Base-by-base conservation (phyloP, 306 rosid species). In the Glycine tomentella region DNA sequence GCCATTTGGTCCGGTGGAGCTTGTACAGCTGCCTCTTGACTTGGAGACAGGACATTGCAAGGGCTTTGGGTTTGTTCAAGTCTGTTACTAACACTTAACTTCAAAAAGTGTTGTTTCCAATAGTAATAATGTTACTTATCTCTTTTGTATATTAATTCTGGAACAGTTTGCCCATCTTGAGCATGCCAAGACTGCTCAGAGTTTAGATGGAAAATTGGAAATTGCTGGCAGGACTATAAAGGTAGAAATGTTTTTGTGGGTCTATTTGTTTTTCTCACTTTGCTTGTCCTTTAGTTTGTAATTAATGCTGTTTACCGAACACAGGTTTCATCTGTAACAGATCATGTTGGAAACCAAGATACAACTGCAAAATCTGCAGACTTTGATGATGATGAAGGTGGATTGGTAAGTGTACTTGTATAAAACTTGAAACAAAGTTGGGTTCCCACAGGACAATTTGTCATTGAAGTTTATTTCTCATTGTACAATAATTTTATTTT, bases 31-130 rank as follows among this genome's bases (percentile, higher is more conserved):
- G 69, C 99, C 99, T 58, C 96, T 93, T 80, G 99, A 95, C 82
- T 84, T 92, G 66, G 99, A 95, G 92, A 90, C 99, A 0, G 97
- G 98, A 72, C 99, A 95, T 66, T 95, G 99, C 98, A 95, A 95
- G 91, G 99, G 99, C 58, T 95, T 95, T 83, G 99, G 99, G 77
- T 95, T 95, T 93, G 83, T 95, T 85, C 99, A 95, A 78, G 99
- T 95, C 75, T 44, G 99, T 89, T 56, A 56, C 80, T 73, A 50
- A 53, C 57, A 2, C 80, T 73, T 72, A 13, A 49, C 71, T 44
- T 12, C 12, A 34, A 33, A 55, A n/a, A 66, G 46, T 13, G 20
- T 80, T 70, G 11, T 72, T 80, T 56, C 65, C 15, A 16, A 38
- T 70, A 10, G n/a, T 65, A 40, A 17, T 51, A 44, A 40, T 78